These are phyloP conservation scores for Cordyceps fumosorosea DNA, from an alignment of 2,329 filamentous ascomycete genomes.

Conservation along the genomic window DNA sequence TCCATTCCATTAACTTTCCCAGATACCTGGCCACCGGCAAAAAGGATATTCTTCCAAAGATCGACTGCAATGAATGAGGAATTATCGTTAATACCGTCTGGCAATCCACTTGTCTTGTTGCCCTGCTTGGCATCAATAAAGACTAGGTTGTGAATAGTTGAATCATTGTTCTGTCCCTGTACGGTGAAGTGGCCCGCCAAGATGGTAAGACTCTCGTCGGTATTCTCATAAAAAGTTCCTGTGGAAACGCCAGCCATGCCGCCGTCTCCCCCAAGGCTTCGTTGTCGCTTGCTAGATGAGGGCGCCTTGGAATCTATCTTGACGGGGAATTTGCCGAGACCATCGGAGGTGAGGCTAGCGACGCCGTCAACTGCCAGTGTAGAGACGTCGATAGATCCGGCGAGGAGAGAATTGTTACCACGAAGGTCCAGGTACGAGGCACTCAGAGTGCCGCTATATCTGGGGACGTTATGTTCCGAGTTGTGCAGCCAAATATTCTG, in stretches of 20 bases:
- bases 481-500: conserved; percentile 82
- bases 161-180: conserved; percentile 55
- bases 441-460: conserved; percentile 66
- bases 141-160: conserved; percentile 69
- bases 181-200: conserved; percentile 82
- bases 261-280: conserved; percentile 34
- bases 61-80: conserved; percentile 72
- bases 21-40: conserved; percentile 72
- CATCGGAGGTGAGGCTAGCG: conserved; percentile 53
- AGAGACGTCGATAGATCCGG: conserved; percentile 74
- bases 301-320: conserved; percentile 38
- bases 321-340: conserved; percentile 51
- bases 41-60: conserved; percentile 61
- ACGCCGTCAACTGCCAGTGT: conserved; percentile 67
- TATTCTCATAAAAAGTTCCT: conserved; percentile 68
- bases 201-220: conserved; percentile 72
- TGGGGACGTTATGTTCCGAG: conserved; percentile 55
- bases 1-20: conserved; percentile 58
- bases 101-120: conserved; percentile 62
- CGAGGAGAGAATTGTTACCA: conserved; percentile 61
- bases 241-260: conserved; percentile 64
- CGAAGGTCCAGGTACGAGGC: conserved; percentile 60
- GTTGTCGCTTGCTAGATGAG: conserved; percentile 36
- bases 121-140: conserved; percentile 72
- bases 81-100: conserved; percentile 56